Base-by-base conservation (phyloP, 2,329 filamentous ascomycete genomes). In the Ascochyta clinopodiicola region DNA sequence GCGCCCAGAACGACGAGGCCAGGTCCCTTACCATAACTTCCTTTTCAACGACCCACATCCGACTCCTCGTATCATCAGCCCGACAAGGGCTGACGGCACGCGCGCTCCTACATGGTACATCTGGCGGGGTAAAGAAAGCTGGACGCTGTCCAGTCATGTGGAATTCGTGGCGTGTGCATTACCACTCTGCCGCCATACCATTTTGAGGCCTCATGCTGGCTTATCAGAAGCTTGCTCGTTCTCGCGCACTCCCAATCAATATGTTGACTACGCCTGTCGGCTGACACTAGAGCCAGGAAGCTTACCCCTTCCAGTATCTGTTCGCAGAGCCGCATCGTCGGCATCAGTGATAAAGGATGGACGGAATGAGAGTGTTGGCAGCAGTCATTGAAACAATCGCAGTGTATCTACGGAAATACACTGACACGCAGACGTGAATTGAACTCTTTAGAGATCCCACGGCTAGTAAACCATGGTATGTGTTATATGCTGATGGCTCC, bases 291-390 rank as follows among this genome's bases (percentile, higher is more conserved):
- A 51, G 56, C 57, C 44, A 38, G 57, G 43, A 56, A 63, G 44
- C 27, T 39, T 42, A 57, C 51, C 50, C 17, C 32, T 51, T 52
- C 4, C 27, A 34, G 48, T 12, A n/a, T 44, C 21, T 4, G 13
- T 29, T 31, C 60, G 71, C 71, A 74, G 71, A 74, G 71, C 71
- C 71, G 62, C 71, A 74, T 59, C 15, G 35, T n/a, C 17, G 52
- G 44, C 27, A 12, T 8, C 31, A 51, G 60, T 35, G 62, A 71
- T 74, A 74, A 73, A 74, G 65, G 31, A 42, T 37, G 52, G 50
- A 32, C 15, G 6, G 19, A 19, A 39, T 17, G 21, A 38, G 10
- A 17, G 42, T 17, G 6, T 46, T 29, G 24, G 8, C 4, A 27
- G 13, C 22, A 19, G 17, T 13, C 9, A 42, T 25, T 27, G 35